Evolutionary conservation across 2,329 filamentous ascomycete species (phyloP).

Genomic region (Neonectria neomacrospora): DNA sequence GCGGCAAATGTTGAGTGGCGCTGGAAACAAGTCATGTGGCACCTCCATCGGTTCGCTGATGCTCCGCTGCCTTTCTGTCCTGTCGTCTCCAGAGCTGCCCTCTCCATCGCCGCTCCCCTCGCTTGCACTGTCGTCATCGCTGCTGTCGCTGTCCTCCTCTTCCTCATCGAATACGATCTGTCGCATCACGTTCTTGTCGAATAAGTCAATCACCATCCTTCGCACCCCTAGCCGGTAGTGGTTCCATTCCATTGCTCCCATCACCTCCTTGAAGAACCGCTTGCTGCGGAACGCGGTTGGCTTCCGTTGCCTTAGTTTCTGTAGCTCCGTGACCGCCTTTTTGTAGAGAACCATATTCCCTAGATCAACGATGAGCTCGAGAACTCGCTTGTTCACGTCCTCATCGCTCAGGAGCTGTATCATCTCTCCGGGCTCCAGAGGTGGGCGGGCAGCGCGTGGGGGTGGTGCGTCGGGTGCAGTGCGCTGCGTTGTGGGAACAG

Average conservation of each 20-base stretch:
- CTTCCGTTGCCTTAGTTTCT: slow-evolving; percentile 80
- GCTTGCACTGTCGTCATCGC: slow-evolving; percentile 61
- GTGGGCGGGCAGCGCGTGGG: slow-evolving; percentile 53
- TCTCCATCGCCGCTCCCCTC: slow-evolving; percentile 58
- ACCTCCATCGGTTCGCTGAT: slow-evolving; percentile 56
- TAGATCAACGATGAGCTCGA: slow-evolving; percentile 87
- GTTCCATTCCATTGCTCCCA: slow-evolving; percentile 86
- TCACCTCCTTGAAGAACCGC: slow-evolving; percentile 83
- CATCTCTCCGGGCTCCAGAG: slow-evolving; percentile 56
- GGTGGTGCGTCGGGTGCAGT: slow-evolving; percentile 61
- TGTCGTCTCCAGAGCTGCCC: slow-evolving; percentile 61
- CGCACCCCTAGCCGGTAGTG: slow-evolving; percentile 89
- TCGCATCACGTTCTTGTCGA: slow-evolving; percentile 89
- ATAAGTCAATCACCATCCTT: slow-evolving; percentile 91
- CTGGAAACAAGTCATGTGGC: slow-evolving; percentile 48
- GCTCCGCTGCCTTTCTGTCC: slow-evolving; percentile 69
- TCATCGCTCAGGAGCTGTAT: slow-evolving; percentile 65
- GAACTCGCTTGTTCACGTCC: slow-evolving; percentile 79
- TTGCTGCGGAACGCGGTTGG: slow-evolving; percentile 79
- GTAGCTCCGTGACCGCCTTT: slow-evolving; percentile 83
- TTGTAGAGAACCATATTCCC: slow-evolving; percentile 95
- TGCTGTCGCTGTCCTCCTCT: slow-evolving; percentile 71
- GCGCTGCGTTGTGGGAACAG: slow-evolving; percentile 62
- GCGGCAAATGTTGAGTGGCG: slow-evolving; percentile 48
- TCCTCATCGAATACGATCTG: slow-evolving; percentile 79